Conservation (phyloP, 805 yeast genomes). For the Spencermartinsiella europaea region DNA sequence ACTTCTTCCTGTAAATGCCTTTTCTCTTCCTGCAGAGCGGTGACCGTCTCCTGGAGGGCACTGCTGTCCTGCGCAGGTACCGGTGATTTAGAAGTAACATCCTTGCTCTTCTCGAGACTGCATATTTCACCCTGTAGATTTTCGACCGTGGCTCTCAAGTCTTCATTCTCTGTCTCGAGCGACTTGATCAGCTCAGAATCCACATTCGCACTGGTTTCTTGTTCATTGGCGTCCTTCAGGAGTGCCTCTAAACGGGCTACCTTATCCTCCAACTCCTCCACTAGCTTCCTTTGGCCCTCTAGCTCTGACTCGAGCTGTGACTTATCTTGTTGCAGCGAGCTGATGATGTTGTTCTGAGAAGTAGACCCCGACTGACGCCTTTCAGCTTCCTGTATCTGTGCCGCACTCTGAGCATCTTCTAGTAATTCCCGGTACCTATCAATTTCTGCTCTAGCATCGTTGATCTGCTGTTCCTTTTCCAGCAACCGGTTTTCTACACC, state of each 20-base stretch:
- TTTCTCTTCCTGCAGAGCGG: constrained; percentile 27
- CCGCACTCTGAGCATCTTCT: not conserved
- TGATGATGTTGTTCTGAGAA: not conserved
- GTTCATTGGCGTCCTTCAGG: not conserved
- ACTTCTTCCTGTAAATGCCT: constrained; percentile 23
- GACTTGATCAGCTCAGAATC: not conserved
- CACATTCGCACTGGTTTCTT: not conserved
- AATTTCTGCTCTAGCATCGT: constrained; percentile 16
- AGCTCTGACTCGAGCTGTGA: not conserved
- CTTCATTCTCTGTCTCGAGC: constrained; percentile 1
- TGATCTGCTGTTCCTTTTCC: constrained; percentile 27
- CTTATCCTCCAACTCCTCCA: not conserved
- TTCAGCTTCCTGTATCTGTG: constrained; percentile 8
- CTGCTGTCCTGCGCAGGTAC: not conserved
- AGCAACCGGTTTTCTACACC: constrained; percentile 33
- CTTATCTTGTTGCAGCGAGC: not conserved
- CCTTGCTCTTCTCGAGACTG: constrained; percentile 8
- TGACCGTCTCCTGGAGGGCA: constrained; percentile 4
- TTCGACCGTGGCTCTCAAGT: constrained; percentile 4
- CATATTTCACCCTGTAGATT: not conserved
- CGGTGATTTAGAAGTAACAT: not conserved
- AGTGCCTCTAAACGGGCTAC: not conserved
- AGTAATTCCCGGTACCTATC: constrained; percentile 12
- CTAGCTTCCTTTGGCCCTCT: not conserved
- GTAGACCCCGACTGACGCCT: not conserved